Conservation (phyloP, 768 basidiomycete genomes). For the Naganishia vishniacii region DNA sequence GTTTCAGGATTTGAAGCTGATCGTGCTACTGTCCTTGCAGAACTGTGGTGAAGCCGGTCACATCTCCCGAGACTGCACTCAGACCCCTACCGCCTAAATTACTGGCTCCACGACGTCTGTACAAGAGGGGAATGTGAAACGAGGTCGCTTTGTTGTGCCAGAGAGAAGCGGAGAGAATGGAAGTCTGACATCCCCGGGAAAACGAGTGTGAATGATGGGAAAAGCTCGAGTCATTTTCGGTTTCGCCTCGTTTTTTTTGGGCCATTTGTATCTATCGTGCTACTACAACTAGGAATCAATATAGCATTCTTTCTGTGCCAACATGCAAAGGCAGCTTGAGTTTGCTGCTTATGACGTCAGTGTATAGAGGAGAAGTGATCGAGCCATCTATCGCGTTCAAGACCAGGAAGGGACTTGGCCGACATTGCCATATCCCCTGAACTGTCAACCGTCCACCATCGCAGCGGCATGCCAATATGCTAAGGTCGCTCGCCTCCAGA, state of each 20-base stretch:
- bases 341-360: conserved; percentile 1
- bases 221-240: too few species aligned
- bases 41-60: conserved; percentile 50
- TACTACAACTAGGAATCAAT: conserved; percentile 20
- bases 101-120: neutral
- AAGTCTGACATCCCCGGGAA: neutral
- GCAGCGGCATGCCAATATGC: conserved; percentile 11
- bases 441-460: too few species aligned
- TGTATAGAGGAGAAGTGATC: neutral
- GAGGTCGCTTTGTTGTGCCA: neutral
- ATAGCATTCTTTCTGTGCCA: conserved; percentile 10
- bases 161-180: neutral
- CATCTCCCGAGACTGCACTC: conserved; percentile 48
- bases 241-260: neutral
- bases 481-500: conserved; percentile 9
- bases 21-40: conserved; percentile 23
- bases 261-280: conserved; percentile 16
- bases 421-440: too few species aligned
- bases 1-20: neutral
- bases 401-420: too few species aligned
- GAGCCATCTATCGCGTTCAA: neutral
- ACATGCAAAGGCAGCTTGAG: neutral
- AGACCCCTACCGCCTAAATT: conserved; percentile 20
- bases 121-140: conserved; percentile 11
- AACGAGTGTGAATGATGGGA: too few species aligned